Percentiles rank a stretch among this genome's conserved stretches.
These are phyloP conservation scores for Hortaea sp. DNA, from an alignment of 2,329 filamentous ascomycete species.

Conservation along the genomic window DNA sequence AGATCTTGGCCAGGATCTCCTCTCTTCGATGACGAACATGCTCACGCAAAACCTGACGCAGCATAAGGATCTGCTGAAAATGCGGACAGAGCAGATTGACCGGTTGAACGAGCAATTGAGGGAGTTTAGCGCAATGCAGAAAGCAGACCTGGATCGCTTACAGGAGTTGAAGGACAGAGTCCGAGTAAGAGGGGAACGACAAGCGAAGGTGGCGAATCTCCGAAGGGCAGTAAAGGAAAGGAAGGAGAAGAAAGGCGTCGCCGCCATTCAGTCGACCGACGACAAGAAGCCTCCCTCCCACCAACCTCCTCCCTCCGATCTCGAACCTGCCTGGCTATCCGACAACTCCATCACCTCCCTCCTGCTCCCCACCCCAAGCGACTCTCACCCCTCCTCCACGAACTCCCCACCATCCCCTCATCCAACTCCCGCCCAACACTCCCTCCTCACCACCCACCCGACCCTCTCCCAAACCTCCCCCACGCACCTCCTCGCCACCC, in stretches of 20 bases:
- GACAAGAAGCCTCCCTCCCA: too few species aligned
- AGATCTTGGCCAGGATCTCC: conserved; percentile 71
- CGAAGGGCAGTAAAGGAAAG: conserved; percentile 58
- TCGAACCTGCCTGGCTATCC: conserved; percentile 27
- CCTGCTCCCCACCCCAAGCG: not conserved
- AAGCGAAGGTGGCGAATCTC: conserved; percentile 67
- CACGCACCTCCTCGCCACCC: conserved; percentile 48
- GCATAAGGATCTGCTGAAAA: conserved; percentile 69
- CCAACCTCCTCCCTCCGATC: conserved; percentile 1
- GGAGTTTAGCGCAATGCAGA: conserved; percentile 66
- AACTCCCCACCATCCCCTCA: not conserved
- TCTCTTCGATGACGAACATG: conserved; percentile 72
- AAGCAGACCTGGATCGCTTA: conserved; percentile 63
- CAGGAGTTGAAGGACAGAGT: conserved; percentile 59
- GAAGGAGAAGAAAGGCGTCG: conserved; percentile 7
- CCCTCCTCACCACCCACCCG: conserved; percentile 5
- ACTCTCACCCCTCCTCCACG: not conserved
- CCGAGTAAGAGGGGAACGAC: conserved; percentile 53
- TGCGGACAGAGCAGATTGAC: conserved; percentile 77
- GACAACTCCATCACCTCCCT: conserved; percentile 20
- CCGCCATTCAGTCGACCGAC: not conserved
- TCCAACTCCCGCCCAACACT: conserved; percentile 9
- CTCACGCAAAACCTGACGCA: conserved; percentile 68
- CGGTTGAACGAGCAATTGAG: conserved; percentile 71
- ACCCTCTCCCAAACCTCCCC: conserved; percentile 7